Base-by-base conservation (phyloP, 139 green algal species). In the Chlorella ohadii region DNA sequence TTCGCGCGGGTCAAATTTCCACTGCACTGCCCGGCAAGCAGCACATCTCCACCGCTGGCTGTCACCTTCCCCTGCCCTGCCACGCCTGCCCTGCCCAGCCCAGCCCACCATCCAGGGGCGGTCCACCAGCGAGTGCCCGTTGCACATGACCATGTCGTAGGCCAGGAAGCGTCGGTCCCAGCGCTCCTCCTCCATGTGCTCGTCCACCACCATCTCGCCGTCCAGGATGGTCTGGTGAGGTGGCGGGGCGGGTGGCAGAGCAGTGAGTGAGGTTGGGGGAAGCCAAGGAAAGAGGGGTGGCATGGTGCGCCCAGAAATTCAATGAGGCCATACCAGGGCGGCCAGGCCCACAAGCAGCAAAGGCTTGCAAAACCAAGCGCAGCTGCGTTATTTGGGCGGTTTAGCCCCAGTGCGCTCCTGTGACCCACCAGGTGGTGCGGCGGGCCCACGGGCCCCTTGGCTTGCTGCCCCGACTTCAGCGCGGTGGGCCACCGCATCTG, bases 181-280 rank as follows among this genome's bases (percentile, higher is more conserved):
- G 70, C 75, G 78, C 63, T 81, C 84, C 1, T 89, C 84, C n/a
- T 81, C 70, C 34, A 84, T 47, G 66, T 96, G 90, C n/a, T 93
- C 84, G 83, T 99, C 95, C 55, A 99, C 87, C 33, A 99, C 91
- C 96, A 99, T 98, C 89, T 99, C 97, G 11, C 97, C 97, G 81
- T 99, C 97, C 85, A 99, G 87, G 72, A 99, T 81, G 31, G 96
- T 99, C 28, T 81, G 39, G 41, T 68, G 77, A 63, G 64, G 19
- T 25, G 17, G 72, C 6, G 16, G n/a, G 51, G 72, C 31, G 67
- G 75, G 70, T 36, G 59, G 27, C 33, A 64, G 31, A n/a, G n/a
- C n/a, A n/a, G n/a, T n/a, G n/a, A n/a, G n/a, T n/a, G n/a, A n/a
- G n/a, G n/a, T n/a, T n/a, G n/a, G n/a, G n/a, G n/a, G n/a, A n/a